Evolutionary conservation across 2,329 filamentous ascomycete genomes (phyloP), one percentile per base, ranked within the genome.

Genomic region (Gremmenia infestans): DNA sequence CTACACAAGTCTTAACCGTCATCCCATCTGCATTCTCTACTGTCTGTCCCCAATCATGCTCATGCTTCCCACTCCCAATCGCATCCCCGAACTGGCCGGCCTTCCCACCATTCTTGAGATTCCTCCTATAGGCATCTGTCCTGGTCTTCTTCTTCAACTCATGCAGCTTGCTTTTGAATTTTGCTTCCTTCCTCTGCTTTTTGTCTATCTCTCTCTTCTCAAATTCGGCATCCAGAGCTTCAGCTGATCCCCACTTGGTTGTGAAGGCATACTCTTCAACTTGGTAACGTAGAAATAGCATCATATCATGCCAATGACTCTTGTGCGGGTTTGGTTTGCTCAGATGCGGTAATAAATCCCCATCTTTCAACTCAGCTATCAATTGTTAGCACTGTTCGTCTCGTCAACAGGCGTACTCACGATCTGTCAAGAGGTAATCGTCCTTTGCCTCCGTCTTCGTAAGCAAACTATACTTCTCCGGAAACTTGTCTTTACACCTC

Each of bases 281-380:
- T 69, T 99, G 94, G 58, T 85, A 95, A 0, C 94, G 87, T 22
- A 99, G 78, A 70, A 94, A 99, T 2, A 99, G 81, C 87, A 96
- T 96, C 94, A 99, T 99, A 76, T 96, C 91, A 72, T 97, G 91
- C 90, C 91, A 99, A 56, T 92, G 91, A 0, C 88, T 85, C 71
- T 97, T 97, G 74, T 97, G 94, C 0, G 94, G 94, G 66, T 99
- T 99, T 1, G 94, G 93, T 36, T 87, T 86, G 53, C 89, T 88
- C 8, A 99, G 79, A 70, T 95, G 92, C 0, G 93, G 93, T 0
- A 99, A 78, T 1, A 99, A 77, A 15, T 92, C 88, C 55, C 85
- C 81, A 67, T 99, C 94, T 65, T 88, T 87, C n/a, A 99, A 80
- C 71, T 99, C 94, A 37, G 92, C 89, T 89, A 61, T 59, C 3